Percentiles rank a stretch among this genome's conserved stretches.
Conservation (phyloP, 257 asterid genomes). For the Solanum medicagineum region DNA sequence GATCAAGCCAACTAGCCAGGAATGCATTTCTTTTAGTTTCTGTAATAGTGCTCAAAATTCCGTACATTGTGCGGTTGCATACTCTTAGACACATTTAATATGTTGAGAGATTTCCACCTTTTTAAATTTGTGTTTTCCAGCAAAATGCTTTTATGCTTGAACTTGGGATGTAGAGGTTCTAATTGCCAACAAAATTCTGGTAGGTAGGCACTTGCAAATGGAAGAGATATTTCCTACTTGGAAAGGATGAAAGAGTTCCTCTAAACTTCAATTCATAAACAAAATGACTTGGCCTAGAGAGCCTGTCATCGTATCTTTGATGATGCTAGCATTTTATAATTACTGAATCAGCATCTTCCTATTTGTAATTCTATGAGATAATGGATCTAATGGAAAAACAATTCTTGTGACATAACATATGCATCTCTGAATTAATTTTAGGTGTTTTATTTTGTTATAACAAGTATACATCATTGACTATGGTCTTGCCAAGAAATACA, state of each 20-base stretch:
- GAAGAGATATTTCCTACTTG: neutral
- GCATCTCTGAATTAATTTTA: neutral
- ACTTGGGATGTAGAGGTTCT: neutral
- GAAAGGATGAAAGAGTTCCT: neutral
- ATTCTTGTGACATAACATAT: neutral
- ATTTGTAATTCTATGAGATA: neutral
- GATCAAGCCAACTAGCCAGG: neutral
- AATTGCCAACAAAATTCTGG: neutral
- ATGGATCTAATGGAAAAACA: neutral
- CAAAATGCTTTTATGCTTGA: neutral
- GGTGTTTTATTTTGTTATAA: conserved; percentile 4
- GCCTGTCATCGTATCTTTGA: neutral
- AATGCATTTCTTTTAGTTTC: neutral
- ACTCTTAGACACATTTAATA: neutral
- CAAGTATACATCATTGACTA: conserved; percentile 90
- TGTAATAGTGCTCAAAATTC: neutral
- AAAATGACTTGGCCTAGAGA: neutral
- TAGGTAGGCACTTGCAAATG: neutral
- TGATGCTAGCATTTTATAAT: neutral
- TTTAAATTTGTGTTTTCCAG: neutral
- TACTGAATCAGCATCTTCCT: neutral
- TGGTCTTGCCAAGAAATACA: conserved; percentile 91
- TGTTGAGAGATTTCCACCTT: neutral
- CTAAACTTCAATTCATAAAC: neutral
- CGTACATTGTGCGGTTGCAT: neutral